Percentiles rank a stretch among this genome's conserved stretches.
These are phyloP conservation scores for Oryza longistaminata DNA, from an alignment of 176 grass and related monocot genomes.

Conservation along the genomic window DNA sequence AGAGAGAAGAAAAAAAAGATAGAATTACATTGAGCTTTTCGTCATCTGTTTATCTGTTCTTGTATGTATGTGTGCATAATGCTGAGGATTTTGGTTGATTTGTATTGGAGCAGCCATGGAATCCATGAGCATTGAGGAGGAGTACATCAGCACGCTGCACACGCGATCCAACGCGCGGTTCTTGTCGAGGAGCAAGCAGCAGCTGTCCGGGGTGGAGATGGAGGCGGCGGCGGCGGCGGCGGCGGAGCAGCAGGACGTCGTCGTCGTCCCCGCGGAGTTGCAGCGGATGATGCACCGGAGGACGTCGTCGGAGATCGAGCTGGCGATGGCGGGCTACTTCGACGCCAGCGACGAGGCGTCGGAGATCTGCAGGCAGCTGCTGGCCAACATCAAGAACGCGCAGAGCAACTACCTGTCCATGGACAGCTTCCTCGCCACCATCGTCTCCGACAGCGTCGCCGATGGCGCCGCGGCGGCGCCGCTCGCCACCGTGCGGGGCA, in stretches of 20 bases:
- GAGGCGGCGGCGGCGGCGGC: neutral
- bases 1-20: neutral
- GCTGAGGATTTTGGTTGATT: neutral
- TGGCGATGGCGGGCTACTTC: conserved; percentile 39
- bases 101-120: neutral
- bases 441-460: neutral
- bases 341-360: conserved; percentile 48
- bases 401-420: conserved; percentile 45
- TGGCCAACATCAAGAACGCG: conserved; percentile 38
- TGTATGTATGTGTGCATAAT: neutral
- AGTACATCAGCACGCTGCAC: conserved; percentile 40
- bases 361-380: conserved; percentile 47
- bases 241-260: conserved; percentile 7
- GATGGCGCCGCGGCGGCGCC: neutral
- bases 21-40: neutral
- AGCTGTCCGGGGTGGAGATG: neutral
- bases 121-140: conserved; percentile 24
- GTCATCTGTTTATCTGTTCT: neutral
- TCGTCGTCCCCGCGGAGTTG: conserved; percentile 27
- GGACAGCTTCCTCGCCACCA: conserved; percentile 45
- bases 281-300: conserved; percentile 13
- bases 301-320: conserved; percentile 23
- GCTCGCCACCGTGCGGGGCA: conserved; percentile 16
- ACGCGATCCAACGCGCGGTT: conserved; percentile 35
- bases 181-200: conserved; percentile 8